Conservation (phyloP, 352 stramenopile species). For the Phytophthora agathidicida region DNA sequence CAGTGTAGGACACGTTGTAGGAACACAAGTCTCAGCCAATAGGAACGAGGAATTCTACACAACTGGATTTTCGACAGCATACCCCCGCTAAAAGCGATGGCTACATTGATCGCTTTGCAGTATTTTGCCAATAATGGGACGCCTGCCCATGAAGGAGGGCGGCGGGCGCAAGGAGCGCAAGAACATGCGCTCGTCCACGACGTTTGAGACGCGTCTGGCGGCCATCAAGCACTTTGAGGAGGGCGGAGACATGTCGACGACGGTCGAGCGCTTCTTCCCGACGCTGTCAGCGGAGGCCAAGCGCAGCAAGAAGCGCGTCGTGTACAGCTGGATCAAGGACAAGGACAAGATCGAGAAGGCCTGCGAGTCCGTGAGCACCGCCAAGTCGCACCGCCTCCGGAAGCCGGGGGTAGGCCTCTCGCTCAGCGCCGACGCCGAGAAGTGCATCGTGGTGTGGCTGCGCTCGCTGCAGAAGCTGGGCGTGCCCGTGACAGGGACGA, state of each 20-base stretch:
- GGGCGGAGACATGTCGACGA: conserved; percentile 29
- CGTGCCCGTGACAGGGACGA: conserved; percentile 32
- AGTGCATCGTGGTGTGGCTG: conserved; percentile 46
- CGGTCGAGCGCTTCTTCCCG: conserved; percentile 39
- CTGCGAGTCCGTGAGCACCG: conserved; percentile 38
- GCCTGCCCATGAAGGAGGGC: conserved; percentile 26
- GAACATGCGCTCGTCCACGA: conserved; percentile 39
- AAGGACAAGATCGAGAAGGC: conserved; percentile 41
- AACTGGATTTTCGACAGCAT: too few species aligned
- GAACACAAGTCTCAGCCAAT: too few species aligned
- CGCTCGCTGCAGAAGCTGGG: conserved; percentile 37
- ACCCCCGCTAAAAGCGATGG: too few species aligned
- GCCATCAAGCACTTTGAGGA: conserved; percentile 39
- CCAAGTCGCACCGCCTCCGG: conserved; percentile 39
- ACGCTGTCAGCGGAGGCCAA: conserved; percentile 29
- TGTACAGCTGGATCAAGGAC: conserved; percentile 43
- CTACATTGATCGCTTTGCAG: too few species aligned
- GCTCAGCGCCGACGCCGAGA: conserved; percentile 40
- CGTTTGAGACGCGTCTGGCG: conserved; percentile 41
- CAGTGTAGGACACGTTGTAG: too few species aligned
- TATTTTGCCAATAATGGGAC: too few species aligned
- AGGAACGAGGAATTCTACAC: too few species aligned
- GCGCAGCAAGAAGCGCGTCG: conserved; percentile 44
- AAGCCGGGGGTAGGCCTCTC: conserved; percentile 29
- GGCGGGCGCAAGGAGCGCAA: conserved; percentile 40